phyloP scores from a whole-genome alignment of 441 rosid genomes.

The Erysimum pusillum region DNA sequence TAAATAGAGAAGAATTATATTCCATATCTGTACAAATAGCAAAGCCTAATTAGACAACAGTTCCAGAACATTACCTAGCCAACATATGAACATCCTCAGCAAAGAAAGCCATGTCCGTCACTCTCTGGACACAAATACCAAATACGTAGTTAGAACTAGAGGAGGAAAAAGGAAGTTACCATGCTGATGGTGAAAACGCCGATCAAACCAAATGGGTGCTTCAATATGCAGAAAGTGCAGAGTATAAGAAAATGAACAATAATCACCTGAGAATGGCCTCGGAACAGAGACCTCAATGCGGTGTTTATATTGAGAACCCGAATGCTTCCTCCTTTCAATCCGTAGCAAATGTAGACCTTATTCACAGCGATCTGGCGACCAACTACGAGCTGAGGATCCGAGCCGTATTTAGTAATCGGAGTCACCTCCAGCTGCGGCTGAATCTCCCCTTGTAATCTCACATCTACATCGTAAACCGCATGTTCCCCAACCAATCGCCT shows the following conservation, averaged over 20 bases:
- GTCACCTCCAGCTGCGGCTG: constrained; percentile 77
- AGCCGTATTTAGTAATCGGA: constrained; percentile 77
- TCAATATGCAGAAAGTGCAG: background rate
- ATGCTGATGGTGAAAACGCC: background rate
- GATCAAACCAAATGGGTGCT: constrained; percentile 12
- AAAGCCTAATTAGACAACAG: constrained; percentile 2
- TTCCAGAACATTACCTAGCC: constrained; percentile 72
- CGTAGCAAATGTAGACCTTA: constrained; percentile 83
- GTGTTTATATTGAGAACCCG: constrained; percentile 89
- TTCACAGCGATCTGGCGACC: constrained; percentile 94
- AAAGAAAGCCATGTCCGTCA: constrained; percentile 93
- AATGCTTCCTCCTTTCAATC: constrained; percentile 84
- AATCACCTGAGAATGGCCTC: constrained; percentile 79
- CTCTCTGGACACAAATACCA: constrained; percentile 64
- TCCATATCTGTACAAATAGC: background rate
- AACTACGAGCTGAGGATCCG: constrained; percentile 82
- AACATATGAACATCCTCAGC: constrained; percentile 93
- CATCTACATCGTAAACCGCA: constrained; percentile 61
- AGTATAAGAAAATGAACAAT: constrained; percentile 25
- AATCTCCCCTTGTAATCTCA: constrained; percentile 57
- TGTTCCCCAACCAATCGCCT: constrained; percentile 58
- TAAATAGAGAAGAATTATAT: background rate
- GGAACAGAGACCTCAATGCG: constrained; percentile 80
- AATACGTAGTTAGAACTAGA: constrained; percentile 20
- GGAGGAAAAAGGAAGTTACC: background rate